Base-by-base conservation (phyloP, 1,139 yeast species). In the Casaregolazyma lundiana region DNA sequence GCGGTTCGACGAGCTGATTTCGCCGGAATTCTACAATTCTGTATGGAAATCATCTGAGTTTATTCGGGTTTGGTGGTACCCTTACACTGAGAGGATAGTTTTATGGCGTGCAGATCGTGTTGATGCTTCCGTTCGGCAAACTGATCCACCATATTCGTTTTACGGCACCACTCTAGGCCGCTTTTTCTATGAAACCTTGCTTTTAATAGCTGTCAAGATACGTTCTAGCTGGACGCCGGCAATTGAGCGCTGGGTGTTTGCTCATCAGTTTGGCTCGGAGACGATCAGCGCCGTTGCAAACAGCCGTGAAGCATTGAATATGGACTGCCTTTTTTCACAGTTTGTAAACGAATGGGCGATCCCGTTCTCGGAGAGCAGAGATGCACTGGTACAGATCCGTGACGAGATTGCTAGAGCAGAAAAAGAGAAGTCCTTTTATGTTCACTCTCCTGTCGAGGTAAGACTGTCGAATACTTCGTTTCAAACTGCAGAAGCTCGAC, bases 281-380 rank as follows among this genome's bases (percentile, higher is more conserved):
- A 89, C 40, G 80, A 78, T 50, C 69, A 76, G 40, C 44, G 85
- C 87, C 3, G 89, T 90, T 6, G 92, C 84, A 60, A 76, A 80
- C 52, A 57, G 67, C 19, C 90, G 85, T 30, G 90, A 85, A 53
- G 96, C 90, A 1, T 79, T 90, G 59, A 89, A 88, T 64, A 88
- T 92, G 96, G 97, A 92, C 69, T 92, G 98, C 64, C 71, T 90
- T 55, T 92, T 89, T 64, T 81, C 90, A 41, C 98, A 92, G 66
- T 90, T 84, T 68, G 98, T 92, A 47, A 82, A 90, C 62, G 98
- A 92, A 68, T 92, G 98, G 98, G 88, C 92, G 11, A 79, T 95
- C 47, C 97, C 97, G 24, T 70, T 92, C 61, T 73, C 70, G 22
- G 76, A 78, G 50, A 97, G 97, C 7, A 81, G 81, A 6, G 83